Evolutionary conservation across 208 protist genomes (phyloP), one percentile per base, ranked within the genome.

Genomic region (Leishmania aethiopica): DNA sequence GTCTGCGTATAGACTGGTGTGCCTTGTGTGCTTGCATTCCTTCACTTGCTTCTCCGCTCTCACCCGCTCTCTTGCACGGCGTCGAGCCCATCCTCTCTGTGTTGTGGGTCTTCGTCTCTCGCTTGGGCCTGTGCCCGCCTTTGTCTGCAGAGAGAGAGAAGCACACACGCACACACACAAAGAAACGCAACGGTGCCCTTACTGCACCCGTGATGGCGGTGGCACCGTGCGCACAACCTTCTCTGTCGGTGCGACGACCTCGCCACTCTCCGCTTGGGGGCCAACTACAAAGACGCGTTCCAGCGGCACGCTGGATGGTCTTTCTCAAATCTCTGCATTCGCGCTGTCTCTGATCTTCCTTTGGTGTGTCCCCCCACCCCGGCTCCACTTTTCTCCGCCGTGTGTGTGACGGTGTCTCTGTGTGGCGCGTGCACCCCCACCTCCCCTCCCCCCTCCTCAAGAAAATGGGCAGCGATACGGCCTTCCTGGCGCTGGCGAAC

Each of bases 141-240:
- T 28, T 66, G 60, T 70, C 15, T 70, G 28, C 15, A 42, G 3
- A 19, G 35, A 42, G 35, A 25, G n/a, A 67, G 17, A 59, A 6
- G 32, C 19, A 66, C 42, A 77, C 53, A 64, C 11, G 66, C 42
- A 45, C 73, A 64, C 73, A 77, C 73, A 64, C 73, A 77, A 10
- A 72, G 35, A 22, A 70, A 13, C 25, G 40, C 10, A 45, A n/a
- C 32, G 37, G 66, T 22, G 37, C 37, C 49, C 66, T 3, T 25
- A 22, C 49, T 28, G 66, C 66, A 25, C 40, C 19, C 28, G 37
- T 75, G 71, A 37, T 53, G 71, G 37, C 40, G 66, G 47, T 37
- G 47, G n/a, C 28, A 13, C 47, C 5, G 28, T 51, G 71, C 28
- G 15, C 13, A 13, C 25, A 13, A 28, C 32, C 22, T 45, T 45